Evolutionary conservation across 2,329 filamentous ascomycete species (phyloP).

Genomic region (Biscogniauxia marginata): DNA sequence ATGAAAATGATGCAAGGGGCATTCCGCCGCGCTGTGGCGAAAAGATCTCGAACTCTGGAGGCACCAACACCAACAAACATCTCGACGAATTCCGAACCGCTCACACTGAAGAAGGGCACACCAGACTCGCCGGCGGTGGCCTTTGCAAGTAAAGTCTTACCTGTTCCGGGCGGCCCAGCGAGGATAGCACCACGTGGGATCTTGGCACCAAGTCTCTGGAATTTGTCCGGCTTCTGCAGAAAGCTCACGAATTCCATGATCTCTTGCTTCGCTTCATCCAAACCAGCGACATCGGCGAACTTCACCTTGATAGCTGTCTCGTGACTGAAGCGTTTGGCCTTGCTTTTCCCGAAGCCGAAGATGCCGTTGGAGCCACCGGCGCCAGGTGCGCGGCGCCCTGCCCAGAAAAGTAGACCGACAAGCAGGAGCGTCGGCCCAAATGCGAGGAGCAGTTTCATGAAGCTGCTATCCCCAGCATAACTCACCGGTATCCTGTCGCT

Average conservation of each 20-base stretch:
- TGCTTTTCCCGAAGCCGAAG: conserved; percentile 94
- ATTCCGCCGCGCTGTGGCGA: conserved; percentile 91
- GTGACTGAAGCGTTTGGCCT: conserved; percentile 96
- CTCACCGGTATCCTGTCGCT: conserved; percentile 91
- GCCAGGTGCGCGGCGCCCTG: conserved; percentile 68
- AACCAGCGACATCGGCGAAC: conserved; percentile 92
- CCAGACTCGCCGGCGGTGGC: conserved; percentile 95
- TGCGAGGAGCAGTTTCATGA: conserved; percentile 68
- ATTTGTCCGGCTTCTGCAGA: conserved; percentile 87
- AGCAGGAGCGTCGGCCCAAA: conserved; percentile 88
- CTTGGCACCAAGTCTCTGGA: conserved; percentile 93
- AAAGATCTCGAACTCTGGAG: conserved; percentile 90
- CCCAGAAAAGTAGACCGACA: conserved; percentile 77
- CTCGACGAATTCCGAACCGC: conserved; percentile 97
- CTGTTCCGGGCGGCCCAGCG: conserved; percentile 95
- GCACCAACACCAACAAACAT: conserved; percentile 99
- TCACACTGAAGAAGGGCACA: conserved; percentile 97
- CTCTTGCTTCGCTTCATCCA: conserved; percentile 97
- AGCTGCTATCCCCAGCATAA: conserved; percentile 75
- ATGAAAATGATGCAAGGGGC: conserved; percentile 99
- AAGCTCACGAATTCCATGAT: conserved; percentile 99
- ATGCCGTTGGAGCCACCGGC: conserved; percentile 72
- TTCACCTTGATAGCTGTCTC: conserved; percentile 96
- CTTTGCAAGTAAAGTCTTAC: conserved; percentile 96
- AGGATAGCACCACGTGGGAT: conserved; percentile 96